phyloP scores from a whole-genome alignment of 2,329 filamentous ascomycete species.

The Thelonectria discophora region DNA sequence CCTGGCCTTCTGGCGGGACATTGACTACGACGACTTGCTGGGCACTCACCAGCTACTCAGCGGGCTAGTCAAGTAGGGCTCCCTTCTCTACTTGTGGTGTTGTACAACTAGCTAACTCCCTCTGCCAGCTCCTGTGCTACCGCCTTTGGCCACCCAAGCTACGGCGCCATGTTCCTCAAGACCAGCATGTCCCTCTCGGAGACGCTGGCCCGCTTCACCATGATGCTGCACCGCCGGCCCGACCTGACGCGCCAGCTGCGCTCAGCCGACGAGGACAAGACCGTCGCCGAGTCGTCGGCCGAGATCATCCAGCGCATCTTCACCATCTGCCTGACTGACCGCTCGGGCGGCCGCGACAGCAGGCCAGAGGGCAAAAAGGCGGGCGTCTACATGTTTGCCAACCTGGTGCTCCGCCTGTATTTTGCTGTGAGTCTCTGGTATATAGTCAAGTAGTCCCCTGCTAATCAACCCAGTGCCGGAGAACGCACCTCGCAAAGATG shows the following conservation, averaged over 20 bases:
- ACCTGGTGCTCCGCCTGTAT: constrained; percentile 86
- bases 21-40: constrained; percentile 78
- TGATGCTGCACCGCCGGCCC: constrained; percentile 82
- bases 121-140: constrained; percentile 76
- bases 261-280: constrained; percentile 71
- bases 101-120: constrained; percentile 16
- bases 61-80: constrained; percentile 75
- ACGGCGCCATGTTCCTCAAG: constrained; percentile 83
- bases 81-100: background rate
- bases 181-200: constrained; percentile 85
- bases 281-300: constrained; percentile 85
- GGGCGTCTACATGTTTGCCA: constrained; percentile 91
- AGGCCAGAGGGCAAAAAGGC: constrained; percentile 84
- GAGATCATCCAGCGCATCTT: constrained; percentile 92
- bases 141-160: constrained; percentile 79
- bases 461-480: constrained; percentile 67
- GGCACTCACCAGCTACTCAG: constrained; percentile 79
- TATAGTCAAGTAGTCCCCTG: too few species aligned
- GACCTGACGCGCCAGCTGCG: constrained; percentile 76
- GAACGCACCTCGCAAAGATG: constrained; percentile 83
- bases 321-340: constrained; percentile 86
- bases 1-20: constrained; percentile 81
- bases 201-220: constrained; percentile 82
- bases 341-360: constrained; percentile 71
- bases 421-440: constrained; percentile 75